Evolutionary conservation across 1,284 basidiomycete species (phyloP), one percentile per base, ranked within the genome.

Genomic region (Xanthoconium separans): DNA sequence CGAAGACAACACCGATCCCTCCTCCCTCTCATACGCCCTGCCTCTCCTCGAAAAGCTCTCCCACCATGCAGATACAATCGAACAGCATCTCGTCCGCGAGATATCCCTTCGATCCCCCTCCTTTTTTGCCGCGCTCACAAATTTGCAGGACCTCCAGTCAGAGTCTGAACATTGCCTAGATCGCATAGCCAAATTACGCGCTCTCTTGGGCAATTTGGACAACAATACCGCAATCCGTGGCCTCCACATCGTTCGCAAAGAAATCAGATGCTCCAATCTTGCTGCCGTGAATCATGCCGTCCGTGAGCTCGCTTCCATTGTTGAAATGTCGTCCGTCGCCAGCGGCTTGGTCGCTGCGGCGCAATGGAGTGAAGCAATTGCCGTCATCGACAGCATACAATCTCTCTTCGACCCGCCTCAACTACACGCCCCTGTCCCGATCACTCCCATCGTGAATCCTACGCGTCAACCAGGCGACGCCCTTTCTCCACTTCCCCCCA

Each of bases 101-200:
- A 97, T 99, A 52, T 90, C 91, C 8, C 75, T 89, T 11, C 89
- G 95, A 6, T 93, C 93, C 0, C 84, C 91, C 0, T 94, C 93
- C 3, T 99, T 99, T 81, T 99, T 99, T 67, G 91, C 95, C 1
- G 97, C 96, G 2, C 82, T 99, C 22, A 85, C 93, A 10, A 98
- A 98, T 69, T 78, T 99, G 12, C 92, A 98, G 65, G 89, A 94
- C 59, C 82, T 99, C 6, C 91, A 94, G 64, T 84, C 89, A 6
- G 93, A 98, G 68, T 95, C 93, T 0, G 81, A 87, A 34, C 83
- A 87, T 30, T 96, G 95, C 64, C 77, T 98, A 6, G 72, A 77
- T 24, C 85, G 91, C 51, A 93, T 98, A 57, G 76, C 80, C 5
- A 76, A 83, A 29, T 79, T 99, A 11, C 88, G 91, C 33, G 68